Base-by-base conservation (phyloP, 1,139 yeast species). In the Scheffersomyces stambukii region DNA sequence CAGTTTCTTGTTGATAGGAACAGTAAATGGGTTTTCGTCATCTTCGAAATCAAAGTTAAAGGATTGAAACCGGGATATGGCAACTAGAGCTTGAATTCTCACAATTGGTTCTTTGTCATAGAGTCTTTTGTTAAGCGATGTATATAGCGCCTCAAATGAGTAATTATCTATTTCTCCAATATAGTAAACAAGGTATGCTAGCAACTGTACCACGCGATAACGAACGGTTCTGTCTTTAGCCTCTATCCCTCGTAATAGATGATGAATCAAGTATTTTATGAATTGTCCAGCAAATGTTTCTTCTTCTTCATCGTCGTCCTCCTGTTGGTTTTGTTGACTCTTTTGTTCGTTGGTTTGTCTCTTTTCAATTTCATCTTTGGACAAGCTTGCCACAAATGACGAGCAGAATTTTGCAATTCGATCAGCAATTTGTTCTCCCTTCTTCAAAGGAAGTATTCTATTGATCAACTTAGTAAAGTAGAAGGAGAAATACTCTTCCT, bases 81-180 rank as follows among this genome's bases (percentile, higher is more conserved):
- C 86, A 20, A 83, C 71, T 0, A 86, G 79, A 0, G 96, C 95
- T 50, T 85, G 93, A 12, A 81, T 69, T 41, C 98, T 65, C 3
- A 93, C 86, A 10, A 65, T 60, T 6, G 86, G 66, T 42, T 91
- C 98, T 49, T 77, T 82, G 50, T 93, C 98, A 42, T 71, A 69
- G 2, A 86, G 52, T 33, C 97, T 66, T 32, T 73, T 71, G 28
- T 70, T 65, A 28, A 89, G 61, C 5, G 80, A 75, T 46, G 73
- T 71, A 40, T 75, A 68, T 28, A 91, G 57, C 3, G 75, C 68
- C 31, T 78, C 77, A 43, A 80, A 83, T 13, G 85, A 56, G 16
- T 79, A 83, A 33, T 78, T 82, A 43, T 81, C 93, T 19, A 89
- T 71, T 43, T 84, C 93, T 2, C 84, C 81, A 29, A 86, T 68